Conservation (phyloP, 352 stramenopile species). For the Elongisporangium undulatum region DNA sequence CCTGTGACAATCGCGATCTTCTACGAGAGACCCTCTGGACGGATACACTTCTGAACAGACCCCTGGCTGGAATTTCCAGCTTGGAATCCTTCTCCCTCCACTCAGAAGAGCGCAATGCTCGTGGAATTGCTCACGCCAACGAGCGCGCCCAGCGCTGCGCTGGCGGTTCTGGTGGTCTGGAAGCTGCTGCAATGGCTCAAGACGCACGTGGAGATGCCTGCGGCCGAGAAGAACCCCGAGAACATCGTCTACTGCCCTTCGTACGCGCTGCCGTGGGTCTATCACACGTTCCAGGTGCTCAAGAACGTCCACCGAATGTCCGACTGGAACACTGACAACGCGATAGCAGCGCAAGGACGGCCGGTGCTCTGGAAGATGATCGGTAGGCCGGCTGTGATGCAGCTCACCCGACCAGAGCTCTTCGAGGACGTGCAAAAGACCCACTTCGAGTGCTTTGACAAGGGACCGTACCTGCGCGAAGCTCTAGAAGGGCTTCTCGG, state of each 20-base stretch:
- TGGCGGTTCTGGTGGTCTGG: background rate
- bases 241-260: background rate
- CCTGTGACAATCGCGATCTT: background rate
- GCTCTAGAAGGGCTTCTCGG: slow-evolving; percentile 44
- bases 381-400: slow-evolving; percentile 35
- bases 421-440: slow-evolving; percentile 41
- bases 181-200: background rate
- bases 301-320: slow-evolving; percentile 29
- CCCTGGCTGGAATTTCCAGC: too few relatives aligned
- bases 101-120: background rate
- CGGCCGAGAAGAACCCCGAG: background rate
- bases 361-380: slow-evolving; percentile 31
- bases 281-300: slow-evolving; percentile 32
- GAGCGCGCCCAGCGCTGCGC: background rate
- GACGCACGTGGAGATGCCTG: background rate
- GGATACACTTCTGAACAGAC: background rate
- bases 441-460: slow-evolving; percentile 63
- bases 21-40: background rate
- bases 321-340: slow-evolving; percentile 36
- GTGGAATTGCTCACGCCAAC: background rate
- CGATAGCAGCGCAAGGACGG: slow-evolving; percentile 19
- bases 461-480: slow-evolving; percentile 28
- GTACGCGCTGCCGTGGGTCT: slow-evolving; percentile 30
- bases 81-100: background rate
- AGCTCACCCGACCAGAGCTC: slow-evolving; percentile 25